Base-by-base conservation (phyloP, 106 monocot genomes). In the Platanthera guangdongensis region DNA sequence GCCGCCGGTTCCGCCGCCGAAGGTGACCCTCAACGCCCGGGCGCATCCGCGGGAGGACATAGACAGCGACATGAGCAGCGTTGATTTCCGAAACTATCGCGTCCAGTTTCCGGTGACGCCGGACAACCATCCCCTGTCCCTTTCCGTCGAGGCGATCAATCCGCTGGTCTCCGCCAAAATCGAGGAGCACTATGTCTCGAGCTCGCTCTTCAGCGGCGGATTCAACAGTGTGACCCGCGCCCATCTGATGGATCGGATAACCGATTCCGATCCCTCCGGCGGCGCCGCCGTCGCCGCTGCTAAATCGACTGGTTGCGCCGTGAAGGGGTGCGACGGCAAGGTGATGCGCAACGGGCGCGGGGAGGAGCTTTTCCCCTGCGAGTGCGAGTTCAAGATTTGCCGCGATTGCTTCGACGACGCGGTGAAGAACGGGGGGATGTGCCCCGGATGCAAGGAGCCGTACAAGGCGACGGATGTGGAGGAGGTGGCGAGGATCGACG, bases 401-500 rank as follows among this genome's bases (percentile, higher is more conserved):
- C 22, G 47, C 11, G 95, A 99, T 0, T 99, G 97, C 75, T 94
- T 92, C 84, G 50, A 39, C 21, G 97, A 99, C 78, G 93, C 91
- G 0, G 90, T 81, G 30, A 92, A 86, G 71, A 70, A 22, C 7
- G 89, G 85, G 4, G 86, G 79, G 14, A 81, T 79, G 1, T 99
- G 97, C 74, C 91, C 97, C 0, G 97, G 97, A 1, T 99, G 97
- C 78, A 94, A 99, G 84, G 97, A 99, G 79, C 72, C 79, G 4
- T 99, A 99, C 86, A 84, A 79, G 81, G 78, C 69, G 3, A 88
- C 83, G 4, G 93, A 88, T n/a, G 67, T 84, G 21, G 87, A 81
- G 9, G 87, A 84, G 47, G 32, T 89, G 14, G 68, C 72, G 45
- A 74, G 75, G 62, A 68, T 39, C 39, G 76, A 39, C 9, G 16